Percentiles rank a stretch among this genome's conserved stretches.
These are phyloP conservation scores for Fonsecaea pugnacius DNA, from an alignment of 2,329 filamentous ascomycete genomes.

Conservation along the genomic window DNA sequence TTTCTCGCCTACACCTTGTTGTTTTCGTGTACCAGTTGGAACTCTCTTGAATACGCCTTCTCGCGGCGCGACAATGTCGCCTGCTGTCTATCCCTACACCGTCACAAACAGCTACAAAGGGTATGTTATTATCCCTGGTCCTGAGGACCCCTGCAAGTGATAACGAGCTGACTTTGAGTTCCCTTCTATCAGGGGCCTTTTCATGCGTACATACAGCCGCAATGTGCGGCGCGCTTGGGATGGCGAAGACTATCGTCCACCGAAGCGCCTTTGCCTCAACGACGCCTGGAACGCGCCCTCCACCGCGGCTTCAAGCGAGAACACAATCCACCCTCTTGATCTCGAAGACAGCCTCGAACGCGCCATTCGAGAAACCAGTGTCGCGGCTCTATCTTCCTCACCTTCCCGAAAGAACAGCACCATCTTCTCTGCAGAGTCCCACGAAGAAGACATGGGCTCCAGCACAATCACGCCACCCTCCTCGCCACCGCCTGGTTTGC, in stretches of 20 bases:
- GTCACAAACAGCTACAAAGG: slow-evolving; percentile 58
- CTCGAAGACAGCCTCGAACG: slow-evolving; percentile 53
- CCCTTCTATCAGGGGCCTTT: slow-evolving; percentile 47
- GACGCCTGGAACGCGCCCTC: slow-evolving; percentile 36
- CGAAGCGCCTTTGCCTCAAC: slow-evolving; percentile 53
- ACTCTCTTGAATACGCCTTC: slow-evolving; percentile 5
- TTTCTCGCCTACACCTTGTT: background rate
- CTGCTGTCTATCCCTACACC: slow-evolving; percentile 48
- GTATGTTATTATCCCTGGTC: slow-evolving; percentile 39
- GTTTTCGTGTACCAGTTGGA: background rate
- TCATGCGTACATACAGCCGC: slow-evolving; percentile 55
- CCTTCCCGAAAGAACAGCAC: slow-evolving; percentile 54
- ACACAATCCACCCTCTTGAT: slow-evolving; percentile 39
- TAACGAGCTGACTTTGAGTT: slow-evolving; percentile 20
- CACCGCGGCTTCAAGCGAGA: slow-evolving; percentile 37
- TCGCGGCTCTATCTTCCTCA: slow-evolving; percentile 49
- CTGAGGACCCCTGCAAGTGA: slow-evolving; percentile 19
- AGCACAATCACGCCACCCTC: slow-evolving; percentile 57
- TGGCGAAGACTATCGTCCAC: slow-evolving; percentile 48
- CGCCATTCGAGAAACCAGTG: slow-evolving; percentile 54
- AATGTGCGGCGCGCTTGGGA: slow-evolving; percentile 54
- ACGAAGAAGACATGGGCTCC: slow-evolving; percentile 42
- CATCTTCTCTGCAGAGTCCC: slow-evolving; percentile 48
- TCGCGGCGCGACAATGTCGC: slow-evolving; percentile 34
- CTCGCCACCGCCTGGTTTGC: slow-evolving; percentile 53